Percentiles rank a stretch among this genome's conserved stretches.
Conservation (phyloP, 2,329 filamentous ascomycete genomes). For the Paecilomyces sp. region DNA sequence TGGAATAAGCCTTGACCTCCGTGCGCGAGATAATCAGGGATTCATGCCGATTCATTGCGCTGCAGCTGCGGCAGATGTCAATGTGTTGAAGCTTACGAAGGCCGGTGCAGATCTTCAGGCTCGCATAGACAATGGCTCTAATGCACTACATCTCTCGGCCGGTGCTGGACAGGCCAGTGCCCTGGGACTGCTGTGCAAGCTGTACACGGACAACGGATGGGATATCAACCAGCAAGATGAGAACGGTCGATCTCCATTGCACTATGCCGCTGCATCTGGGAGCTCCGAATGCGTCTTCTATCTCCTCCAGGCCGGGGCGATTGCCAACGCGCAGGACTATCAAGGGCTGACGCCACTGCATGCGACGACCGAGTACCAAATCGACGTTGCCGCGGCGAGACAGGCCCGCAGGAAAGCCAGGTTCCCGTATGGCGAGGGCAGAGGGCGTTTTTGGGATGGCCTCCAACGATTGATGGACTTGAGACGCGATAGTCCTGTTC, state of each 20-base stretch:
- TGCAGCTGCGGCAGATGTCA: not conserved
- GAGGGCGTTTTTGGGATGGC: not conserved
- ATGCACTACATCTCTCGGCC: not conserved
- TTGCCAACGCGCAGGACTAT: not conserved
- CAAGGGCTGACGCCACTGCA: not conserved
- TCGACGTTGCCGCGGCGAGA: not conserved
- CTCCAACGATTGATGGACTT: not conserved
- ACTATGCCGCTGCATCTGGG: not conserved
- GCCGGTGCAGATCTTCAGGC: not conserved
- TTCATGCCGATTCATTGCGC: slow-evolving; percentile 1
- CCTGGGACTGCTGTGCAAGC: not conserved
- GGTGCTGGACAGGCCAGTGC: not conserved
- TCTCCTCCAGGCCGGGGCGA: not conserved
- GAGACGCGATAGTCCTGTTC: not conserved
- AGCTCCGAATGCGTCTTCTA: not conserved
- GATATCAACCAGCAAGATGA: not conserved
- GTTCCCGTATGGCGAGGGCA: not conserved
- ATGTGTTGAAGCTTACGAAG: not conserved
- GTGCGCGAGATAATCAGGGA: not conserved
- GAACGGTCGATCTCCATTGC: not conserved
- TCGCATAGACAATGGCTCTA: not conserved
- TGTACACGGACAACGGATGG: not conserved
- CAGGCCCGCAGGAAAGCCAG: not conserved
- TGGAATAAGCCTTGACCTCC: not conserved
- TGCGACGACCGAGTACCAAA: not conserved